These are phyloP conservation scores for Lasiosphaeris hirsuta DNA, from an alignment of 495 filamentous ascomycete genomes.

Conservation along the genomic window DNA sequence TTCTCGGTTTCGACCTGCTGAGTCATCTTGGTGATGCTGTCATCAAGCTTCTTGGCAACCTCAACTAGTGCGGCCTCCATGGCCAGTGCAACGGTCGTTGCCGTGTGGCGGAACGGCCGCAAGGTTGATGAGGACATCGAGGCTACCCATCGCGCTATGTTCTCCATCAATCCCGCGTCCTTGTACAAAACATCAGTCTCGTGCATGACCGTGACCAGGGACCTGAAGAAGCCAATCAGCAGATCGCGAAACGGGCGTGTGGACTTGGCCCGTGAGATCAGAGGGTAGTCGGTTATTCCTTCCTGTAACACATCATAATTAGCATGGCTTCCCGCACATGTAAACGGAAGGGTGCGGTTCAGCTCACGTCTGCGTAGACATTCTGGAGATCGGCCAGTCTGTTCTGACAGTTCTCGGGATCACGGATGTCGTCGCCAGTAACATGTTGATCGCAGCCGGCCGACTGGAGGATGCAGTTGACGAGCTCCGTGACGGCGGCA, in stretches of 20 bases:
- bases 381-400: constrained; percentile 73
- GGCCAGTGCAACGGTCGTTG: constrained; percentile 73
- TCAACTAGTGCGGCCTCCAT: constrained; percentile 70
- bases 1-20: constrained; percentile 73
- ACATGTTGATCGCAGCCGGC: constrained; percentile 76
- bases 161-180: constrained; percentile 73
- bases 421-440: constrained; percentile 72
- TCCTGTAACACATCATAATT: constrained; percentile 44
- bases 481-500: constrained; percentile 70
- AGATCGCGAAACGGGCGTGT: constrained; percentile 69
- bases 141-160: constrained; percentile 78
- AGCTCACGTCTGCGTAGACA: constrained; percentile 64
- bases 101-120: constrained; percentile 89
- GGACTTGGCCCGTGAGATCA: constrained; percentile 73
- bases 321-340: constrained; percentile 2
- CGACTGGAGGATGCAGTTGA: constrained; percentile 84
- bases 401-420: constrained; percentile 74
- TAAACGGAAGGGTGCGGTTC: background rate
- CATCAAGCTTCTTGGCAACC: constrained; percentile 65
- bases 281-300: constrained; percentile 85
- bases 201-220: constrained; percentile 70
- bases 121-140: constrained; percentile 79
- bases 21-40: constrained; percentile 67
- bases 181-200: constrained; percentile 71
- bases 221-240: constrained; percentile 72